A percentile compares a stretch with the other conserved stretches of the same genome.
Conservation (phyloP, 345 rosid species). For the Cardiospermum halicacabum region DNA sequence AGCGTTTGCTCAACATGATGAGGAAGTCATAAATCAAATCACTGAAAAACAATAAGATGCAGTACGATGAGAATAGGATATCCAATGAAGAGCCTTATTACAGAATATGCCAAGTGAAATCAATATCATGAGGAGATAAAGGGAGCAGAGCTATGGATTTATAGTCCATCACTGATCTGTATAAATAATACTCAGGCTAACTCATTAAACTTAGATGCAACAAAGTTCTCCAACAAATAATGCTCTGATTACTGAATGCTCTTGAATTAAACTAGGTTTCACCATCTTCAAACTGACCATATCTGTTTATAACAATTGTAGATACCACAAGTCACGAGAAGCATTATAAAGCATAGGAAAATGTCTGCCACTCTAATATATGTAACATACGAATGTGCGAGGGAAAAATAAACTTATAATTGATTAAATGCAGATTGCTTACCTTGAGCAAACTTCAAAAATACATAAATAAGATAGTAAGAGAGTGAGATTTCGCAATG, state of each 20-base stretch:
- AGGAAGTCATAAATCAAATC: slow-evolving; percentile 85
- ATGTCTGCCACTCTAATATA: background rate
- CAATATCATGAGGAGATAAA: background rate
- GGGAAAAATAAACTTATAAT: slow-evolving; percentile 8
- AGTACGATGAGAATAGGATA: slow-evolving; percentile 7
- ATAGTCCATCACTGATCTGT: background rate
- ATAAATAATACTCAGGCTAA: background rate
- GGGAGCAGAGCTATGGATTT: background rate
- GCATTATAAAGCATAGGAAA: background rate
- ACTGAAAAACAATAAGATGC: slow-evolving; percentile 41
- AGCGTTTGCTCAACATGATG: slow-evolving; percentile 57
- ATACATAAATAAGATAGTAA: slow-evolving; percentile 66
- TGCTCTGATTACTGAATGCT: background rate
- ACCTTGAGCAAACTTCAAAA: slow-evolving; percentile 92
- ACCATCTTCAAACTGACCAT: background rate
- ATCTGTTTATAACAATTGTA: background rate
- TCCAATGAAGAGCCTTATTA: background rate
- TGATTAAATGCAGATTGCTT: slow-evolving; percentile 15
- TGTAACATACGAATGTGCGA: background rate
- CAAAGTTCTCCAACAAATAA: background rate
- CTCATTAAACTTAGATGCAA: slow-evolving; percentile 1
- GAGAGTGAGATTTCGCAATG: slow-evolving; percentile 76
- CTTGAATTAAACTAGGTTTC: background rate
- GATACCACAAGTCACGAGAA: background rate
- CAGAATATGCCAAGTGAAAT: background rate